Evolutionary conservation across 1,139 yeast species (phyloP).

Genomic region (Zygoascus sp.): DNA sequence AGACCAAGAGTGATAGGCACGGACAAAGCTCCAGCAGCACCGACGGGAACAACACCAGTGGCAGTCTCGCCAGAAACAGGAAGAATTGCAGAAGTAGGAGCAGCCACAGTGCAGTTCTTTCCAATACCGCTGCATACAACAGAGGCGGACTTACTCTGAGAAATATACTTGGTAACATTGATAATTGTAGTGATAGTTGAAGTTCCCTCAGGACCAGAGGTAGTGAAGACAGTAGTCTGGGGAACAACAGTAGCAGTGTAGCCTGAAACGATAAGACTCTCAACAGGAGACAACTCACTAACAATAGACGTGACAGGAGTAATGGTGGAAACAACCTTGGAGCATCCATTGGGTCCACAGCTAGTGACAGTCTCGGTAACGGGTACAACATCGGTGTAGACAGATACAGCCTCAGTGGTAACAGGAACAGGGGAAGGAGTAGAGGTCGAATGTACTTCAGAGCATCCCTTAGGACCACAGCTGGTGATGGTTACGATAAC

Average conservation of each 20-base stretch:
- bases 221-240: slow-evolving; percentile 4
- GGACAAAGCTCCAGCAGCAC: not conserved
- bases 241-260: slow-evolving; percentile 6
- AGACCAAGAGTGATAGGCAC: not conserved
- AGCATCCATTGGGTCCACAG: slow-evolving; percentile 3
- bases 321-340: not conserved
- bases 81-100: too few relatives aligned
- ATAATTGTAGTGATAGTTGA: slow-evolving; percentile 1
- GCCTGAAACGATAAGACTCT: not conserved
- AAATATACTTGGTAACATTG: not conserved
- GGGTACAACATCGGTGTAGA: not conserved
- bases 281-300: not conserved
- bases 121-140: too few relatives aligned
- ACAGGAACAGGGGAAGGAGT: too few relatives aligned
- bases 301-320: not conserved
- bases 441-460: not conserved
- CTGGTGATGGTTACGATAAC: not conserved
- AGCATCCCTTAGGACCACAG: slow-evolving; percentile 2
- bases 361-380: slow-evolving; percentile 2
- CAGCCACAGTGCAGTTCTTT: too few relatives aligned
- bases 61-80: slow-evolving; percentile 5
- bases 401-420: too few relatives aligned
- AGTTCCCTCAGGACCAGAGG: slow-evolving; percentile 5
- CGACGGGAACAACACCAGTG: not conserved
- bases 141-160: not conserved